Evolutionary conservation across 2,329 filamentous ascomycete species (phyloP), one percentile per base, ranked within the genome.

Genomic region (Ophiostoma triangulosporum): DNA sequence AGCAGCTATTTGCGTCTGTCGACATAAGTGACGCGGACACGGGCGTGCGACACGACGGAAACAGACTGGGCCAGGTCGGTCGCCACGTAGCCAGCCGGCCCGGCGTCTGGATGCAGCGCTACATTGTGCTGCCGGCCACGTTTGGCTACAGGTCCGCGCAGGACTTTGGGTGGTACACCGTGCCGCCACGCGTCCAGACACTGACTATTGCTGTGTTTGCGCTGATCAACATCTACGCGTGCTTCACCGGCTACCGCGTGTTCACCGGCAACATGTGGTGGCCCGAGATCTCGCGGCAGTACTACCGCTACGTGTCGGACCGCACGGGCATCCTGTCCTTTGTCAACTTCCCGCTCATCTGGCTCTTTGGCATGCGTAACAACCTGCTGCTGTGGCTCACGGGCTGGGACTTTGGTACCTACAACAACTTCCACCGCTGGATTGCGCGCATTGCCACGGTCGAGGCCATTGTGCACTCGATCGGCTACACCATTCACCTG

Each of bases 361-460:
- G 56, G 56, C 32, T 86, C 0, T 86, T 86, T 58, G 76, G 75
- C 0, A 77, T 78, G 61, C 71, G 83, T 6, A 87, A 86, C 57
- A 84, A 86, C 50, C 62, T 81, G 0, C 71, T 85, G 14, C 68
- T 84, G 51, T 83, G 78, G 78, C 61, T 80, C 0, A 86, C 83
- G 0, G 81, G 82, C 0, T 86, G 82, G 81, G 78, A 76, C 12
- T 85, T 82, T 61, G 72, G 73, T 1, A 81, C 78, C 0, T 86
- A 80, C 61, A 85, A 80, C 58, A 73, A 78, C 29, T 85, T 85
- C 52, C 83, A 86, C 63, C 76, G 83, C 0, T 81, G 80, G 71
- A 70, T 83, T 5, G 82, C 83, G 0, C 70, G 82, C 20, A 71
- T 84, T 2, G 73, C 80, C 8, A 81, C 80, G 0, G 51, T 80